phyloP scores from a whole-genome alignment of 768 basidiomycete species.

The Rubroboletus satanas region DNA sequence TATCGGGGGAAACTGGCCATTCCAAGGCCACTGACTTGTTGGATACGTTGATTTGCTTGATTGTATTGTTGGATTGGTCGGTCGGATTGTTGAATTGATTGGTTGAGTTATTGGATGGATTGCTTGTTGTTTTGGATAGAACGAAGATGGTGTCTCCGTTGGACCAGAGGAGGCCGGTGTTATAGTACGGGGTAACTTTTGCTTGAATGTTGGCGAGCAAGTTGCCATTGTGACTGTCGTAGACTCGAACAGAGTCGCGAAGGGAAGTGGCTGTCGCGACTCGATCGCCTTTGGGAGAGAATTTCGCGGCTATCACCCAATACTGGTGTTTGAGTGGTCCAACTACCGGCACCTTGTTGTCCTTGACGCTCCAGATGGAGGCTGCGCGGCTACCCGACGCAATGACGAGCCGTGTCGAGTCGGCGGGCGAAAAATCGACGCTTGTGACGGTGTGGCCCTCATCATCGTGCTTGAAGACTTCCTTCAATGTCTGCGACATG shows the following conservation, averaged over 20 bases:
- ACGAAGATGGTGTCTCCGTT: not conserved
- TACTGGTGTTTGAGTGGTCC: slow-evolving; percentile 1
- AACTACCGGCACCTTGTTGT: not conserved
- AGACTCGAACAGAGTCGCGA: slow-evolving; percentile 6
- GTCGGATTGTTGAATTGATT: too few relatives aligned
- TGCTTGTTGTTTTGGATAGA: not conserved
- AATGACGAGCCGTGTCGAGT: slow-evolving; percentile 1
- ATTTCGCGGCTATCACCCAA: slow-evolving; percentile 13
- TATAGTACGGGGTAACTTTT: slow-evolving; percentile 10
- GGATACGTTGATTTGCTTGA: not conserved
- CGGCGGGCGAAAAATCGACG: slow-evolving; percentile 14
- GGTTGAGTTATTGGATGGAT: too few relatives aligned
- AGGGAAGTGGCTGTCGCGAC: slow-evolving; percentile 9
- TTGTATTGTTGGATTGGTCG: not conserved
- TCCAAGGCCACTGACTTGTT: not conserved
- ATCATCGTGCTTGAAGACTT: slow-evolving; percentile 1
- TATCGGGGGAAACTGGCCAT: not conserved
- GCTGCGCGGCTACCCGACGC: slow-evolving; percentile 4
- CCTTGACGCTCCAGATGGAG: slow-evolving; percentile 3
- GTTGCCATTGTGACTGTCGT: slow-evolving; percentile 1
- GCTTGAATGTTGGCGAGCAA: not conserved
- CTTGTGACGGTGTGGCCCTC: slow-evolving; percentile 2
- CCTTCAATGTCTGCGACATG: not conserved
- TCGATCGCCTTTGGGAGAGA: slow-evolving; percentile 6
- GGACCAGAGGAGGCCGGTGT: slow-evolving; percentile 12